A percentile compares a stretch with the other conserved stretches of the same genome.
Evolutionary conservation across 148 eudicot genomes (phyloP).

Genomic region (Heliosperma pusillum): DNA sequence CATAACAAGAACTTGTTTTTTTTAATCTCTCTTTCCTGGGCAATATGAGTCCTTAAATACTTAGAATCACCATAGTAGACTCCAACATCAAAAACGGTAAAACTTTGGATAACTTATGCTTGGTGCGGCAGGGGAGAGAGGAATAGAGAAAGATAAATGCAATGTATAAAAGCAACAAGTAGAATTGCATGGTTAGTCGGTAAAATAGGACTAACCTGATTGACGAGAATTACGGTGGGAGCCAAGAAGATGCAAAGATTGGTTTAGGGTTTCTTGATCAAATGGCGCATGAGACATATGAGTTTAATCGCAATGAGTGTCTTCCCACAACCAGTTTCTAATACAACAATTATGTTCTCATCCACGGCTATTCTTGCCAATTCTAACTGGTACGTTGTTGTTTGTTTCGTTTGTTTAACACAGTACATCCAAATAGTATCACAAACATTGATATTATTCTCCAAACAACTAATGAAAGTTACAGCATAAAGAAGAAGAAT

Average conservation of each 20-base stretch:
- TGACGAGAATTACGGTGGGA: constrained; percentile 78
- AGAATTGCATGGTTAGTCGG: too few species aligned
- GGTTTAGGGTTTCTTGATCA: constrained; percentile 71
- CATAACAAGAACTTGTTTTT: constrained; percentile 88
- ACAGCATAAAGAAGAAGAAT: background rate
- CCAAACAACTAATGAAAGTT: too few species aligned
- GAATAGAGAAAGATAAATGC: too few species aligned
- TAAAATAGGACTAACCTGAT: constrained; percentile 55
- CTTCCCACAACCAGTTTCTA: constrained; percentile 95
- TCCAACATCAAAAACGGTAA: constrained; percentile 67
- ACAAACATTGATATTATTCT: too few species aligned
- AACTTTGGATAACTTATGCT: constrained; percentile 61
- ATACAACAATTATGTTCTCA: constrained; percentile 67
- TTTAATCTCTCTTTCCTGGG: constrained; percentile 70
- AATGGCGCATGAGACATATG: constrained; percentile 55
- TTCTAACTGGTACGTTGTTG: constrained; percentile 68
- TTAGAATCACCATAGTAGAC: constrained; percentile 55
- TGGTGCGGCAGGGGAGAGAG: too few species aligned
- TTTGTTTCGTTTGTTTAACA: too few species aligned
- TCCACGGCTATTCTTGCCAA: constrained; percentile 67
- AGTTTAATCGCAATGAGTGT: constrained; percentile 79
- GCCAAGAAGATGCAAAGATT: constrained; percentile 82
- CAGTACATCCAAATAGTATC: background rate
- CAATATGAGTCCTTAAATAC: constrained; percentile 44
- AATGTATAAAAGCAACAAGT: too few species aligned